These are phyloP conservation scores for Kitagawia praeruptora DNA, from an alignment of 129 eudicot genomes.

Conservation along the genomic window DNA sequence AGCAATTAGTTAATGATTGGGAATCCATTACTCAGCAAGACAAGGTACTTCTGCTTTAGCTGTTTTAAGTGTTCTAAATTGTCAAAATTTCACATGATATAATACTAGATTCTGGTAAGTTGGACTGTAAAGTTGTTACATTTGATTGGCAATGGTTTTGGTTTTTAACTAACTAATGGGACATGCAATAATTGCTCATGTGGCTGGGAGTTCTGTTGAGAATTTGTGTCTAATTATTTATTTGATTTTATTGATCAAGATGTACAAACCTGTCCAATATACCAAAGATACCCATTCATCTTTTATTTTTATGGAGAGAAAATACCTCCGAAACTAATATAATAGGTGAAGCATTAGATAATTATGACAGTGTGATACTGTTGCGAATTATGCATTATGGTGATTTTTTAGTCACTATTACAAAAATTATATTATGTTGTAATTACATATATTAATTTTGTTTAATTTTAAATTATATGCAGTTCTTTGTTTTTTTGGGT, in stretches of 20 bases:
- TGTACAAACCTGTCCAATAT: neutral
- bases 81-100: neutral
- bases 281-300: neutral
- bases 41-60: slow-evolving; percentile 37
- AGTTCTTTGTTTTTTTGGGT: neutral
- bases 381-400: neutral
- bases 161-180: neutral
- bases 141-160: neutral
- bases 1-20: slow-evolving; percentile 93
- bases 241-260: neutral
- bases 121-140: neutral
- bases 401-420: neutral
- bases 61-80: neutral
- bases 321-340: neutral
- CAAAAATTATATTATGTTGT: neutral
- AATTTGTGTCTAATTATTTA: neutral
- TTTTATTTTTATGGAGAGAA: neutral
- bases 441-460: neutral
- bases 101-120: neutral
- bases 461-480: neutral
- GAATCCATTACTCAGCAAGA: slow-evolving; percentile 70
- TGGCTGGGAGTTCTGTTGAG: neutral
- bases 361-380: neutral
- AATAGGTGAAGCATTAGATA: neutral
- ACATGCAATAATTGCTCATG: neutral